A percentile compares a stretch with the other conserved stretches of the same genome.
phyloP scores from a whole-genome alignment of 2,329 filamentous ascomycete genomes.

The Bipolaris zeicola region DNA sequence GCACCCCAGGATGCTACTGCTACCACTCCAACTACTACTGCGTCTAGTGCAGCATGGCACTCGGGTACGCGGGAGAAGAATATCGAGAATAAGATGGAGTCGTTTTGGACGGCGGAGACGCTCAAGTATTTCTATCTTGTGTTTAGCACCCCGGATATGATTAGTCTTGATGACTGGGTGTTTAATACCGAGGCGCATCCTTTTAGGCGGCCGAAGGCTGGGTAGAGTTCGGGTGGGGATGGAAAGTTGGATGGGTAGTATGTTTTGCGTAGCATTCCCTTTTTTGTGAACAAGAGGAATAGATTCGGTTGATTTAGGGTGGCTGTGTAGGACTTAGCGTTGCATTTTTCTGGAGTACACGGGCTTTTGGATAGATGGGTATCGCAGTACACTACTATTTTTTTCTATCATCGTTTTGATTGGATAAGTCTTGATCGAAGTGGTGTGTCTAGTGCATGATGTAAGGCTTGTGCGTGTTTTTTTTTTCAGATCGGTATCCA shows the following conservation, averaged over 20 bases:
- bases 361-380: too few species aligned
- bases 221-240: neutral
- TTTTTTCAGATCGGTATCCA: too few species aligned
- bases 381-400: too few species aligned
- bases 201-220: constrained; percentile 44
- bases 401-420: too few species aligned
- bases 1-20: constrained; percentile 2
- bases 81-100: constrained; percentile 47
- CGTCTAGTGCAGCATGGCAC: neutral
- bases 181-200: constrained; percentile 60
- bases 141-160: constrained; percentile 52
- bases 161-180: constrained; percentile 56
- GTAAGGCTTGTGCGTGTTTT: too few species aligned
- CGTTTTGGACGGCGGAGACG: constrained; percentile 58
- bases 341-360: too few species aligned
- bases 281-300: too few species aligned
- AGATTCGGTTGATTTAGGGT: too few species aligned
- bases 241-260: neutral
- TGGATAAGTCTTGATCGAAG: too few species aligned
- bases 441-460: too few species aligned
- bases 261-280: neutral
- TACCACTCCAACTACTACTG: neutral
- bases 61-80: constrained; percentile 20
- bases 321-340: too few species aligned
- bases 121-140: constrained; percentile 58